Base-by-base conservation (phyloP, 2,329 filamentous ascomycete genomes). In the Phyllachora maydis region DNA sequence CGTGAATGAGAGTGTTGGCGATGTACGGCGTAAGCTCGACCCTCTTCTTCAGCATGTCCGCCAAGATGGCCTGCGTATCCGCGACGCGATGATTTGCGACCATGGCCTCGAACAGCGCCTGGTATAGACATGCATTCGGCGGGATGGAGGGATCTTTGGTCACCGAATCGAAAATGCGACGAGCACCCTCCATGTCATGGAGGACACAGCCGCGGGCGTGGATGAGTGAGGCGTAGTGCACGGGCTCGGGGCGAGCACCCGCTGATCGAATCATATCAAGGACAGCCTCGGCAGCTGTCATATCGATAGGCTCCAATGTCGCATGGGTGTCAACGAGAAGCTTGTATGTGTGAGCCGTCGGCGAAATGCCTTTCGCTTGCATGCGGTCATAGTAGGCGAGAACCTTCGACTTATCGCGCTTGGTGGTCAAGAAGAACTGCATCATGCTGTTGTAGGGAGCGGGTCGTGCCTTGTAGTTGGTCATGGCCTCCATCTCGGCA, bases 391-490 rank as follows among this genome's bases (percentile, higher is more conserved):
- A 95, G 59, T 95, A 98, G 16, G 72, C 63, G 13, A 98, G 61
- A 4, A 93, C 85, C 66, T 95, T 95, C 46, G 61, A 55, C 52
- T 88, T 85, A 47, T 98, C 85, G 25, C 82, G 79, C 65, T 95
- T 95, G 26, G 85, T 95, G 27, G 79, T 91, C 35, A 95, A 59
- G 65, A 95, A 98, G 55, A 92, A 95, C 46, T 98, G 88, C 69
- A 98, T 98, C 71, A 98, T 77, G 50, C 81, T 91, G 59, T 98
- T 93, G 61, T 98, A 98, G 1, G 88, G 88, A 13, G 88, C 88
- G 14, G 88, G 83, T 7, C 88, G 75, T 19, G 88, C 81, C 59
- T 93, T 95, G 65, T 98, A 98, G 56, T 98, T 98, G 27, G 82
- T 75, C 74, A 91, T 92, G 22, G 74, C 69, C 56, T 98, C 88